Evolutionary conservation across 176 grass and related monocot species (phyloP).

Genomic region (Triticum urartu): DNA sequence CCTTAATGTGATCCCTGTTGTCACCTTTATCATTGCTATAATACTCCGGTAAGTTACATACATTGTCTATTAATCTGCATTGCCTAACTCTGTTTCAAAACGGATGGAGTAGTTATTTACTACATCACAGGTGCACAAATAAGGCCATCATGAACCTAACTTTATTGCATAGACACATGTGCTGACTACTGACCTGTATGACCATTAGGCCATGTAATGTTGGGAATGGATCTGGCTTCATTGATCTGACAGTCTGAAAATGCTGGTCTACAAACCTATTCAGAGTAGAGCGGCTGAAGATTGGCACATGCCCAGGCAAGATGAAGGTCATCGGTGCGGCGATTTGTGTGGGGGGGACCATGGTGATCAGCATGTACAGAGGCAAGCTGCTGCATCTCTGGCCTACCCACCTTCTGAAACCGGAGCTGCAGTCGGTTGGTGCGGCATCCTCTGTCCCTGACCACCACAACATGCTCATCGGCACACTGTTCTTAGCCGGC

Average conservation of each 20-base stretch:
- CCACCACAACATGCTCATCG: constrained; percentile 24
- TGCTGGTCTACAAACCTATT: neutral
- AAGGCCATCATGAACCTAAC: neutral
- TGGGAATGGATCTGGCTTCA: neutral
- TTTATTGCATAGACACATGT: neutral
- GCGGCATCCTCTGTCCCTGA: neutral
- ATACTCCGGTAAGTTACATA: constrained; percentile 26
- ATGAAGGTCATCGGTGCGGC: constrained; percentile 40
- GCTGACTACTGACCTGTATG: neutral
- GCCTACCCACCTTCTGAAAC: constrained; percentile 29
- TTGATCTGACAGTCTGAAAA: neutral
- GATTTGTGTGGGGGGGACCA: constrained; percentile 48
- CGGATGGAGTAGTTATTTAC: neutral
- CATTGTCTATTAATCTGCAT: neutral
- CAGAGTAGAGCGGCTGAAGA: constrained; percentile 43
- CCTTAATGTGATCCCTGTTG: constrained; percentile 1
- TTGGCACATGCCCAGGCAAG: neutral
- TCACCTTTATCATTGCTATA: constrained; percentile 25
- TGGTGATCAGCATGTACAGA: constrained; percentile 39
- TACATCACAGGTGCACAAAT: neutral
- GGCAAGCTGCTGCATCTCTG: constrained; percentile 24
- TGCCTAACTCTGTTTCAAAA: neutral
- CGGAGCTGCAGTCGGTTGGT: neutral
- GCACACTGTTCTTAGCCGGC: constrained; percentile 32
- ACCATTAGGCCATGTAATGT: neutral